A percentile compares a stretch with the other conserved stretches of the same genome.
These are phyloP conservation scores for Mycena rosella DNA, from an alignment of 768 basidiomycete species.

Conservation along the genomic window DNA sequence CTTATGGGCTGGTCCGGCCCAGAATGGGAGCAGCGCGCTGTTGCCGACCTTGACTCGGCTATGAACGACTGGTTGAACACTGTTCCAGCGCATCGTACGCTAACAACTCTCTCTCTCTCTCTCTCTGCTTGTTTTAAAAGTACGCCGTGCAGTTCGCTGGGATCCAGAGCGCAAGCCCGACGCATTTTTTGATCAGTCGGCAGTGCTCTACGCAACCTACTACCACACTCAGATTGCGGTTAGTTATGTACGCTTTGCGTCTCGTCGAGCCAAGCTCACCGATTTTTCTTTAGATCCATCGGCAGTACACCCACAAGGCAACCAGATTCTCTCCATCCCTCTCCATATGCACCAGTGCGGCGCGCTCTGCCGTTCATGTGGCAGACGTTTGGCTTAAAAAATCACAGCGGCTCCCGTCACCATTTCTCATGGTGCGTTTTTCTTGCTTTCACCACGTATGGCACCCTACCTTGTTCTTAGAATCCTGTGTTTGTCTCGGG, in stretches of 20 bases:
- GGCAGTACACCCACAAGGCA: slow-evolving; percentile 39
- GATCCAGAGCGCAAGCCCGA: slow-evolving; percentile 38
- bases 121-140: too few relatives aligned
- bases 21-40: slow-evolving; percentile 68
- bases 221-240: slow-evolving; percentile 59
- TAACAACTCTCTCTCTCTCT: too few relatives aligned
- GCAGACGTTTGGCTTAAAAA: neutral
- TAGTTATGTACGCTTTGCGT: too few relatives aligned
- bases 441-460: too few relatives aligned
- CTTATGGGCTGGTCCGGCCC: slow-evolving; percentile 57
- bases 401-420: neutral
- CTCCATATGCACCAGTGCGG: slow-evolving; percentile 14
- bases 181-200: slow-evolving; percentile 54
- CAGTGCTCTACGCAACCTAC: slow-evolving; percentile 53
- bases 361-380: neutral
- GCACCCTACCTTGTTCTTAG: neutral
- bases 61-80: slow-evolving; percentile 72
- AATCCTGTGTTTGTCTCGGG: slow-evolving; percentile 15
- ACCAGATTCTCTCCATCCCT: slow-evolving; percentile 19
- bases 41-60: slow-evolving; percentile 72
- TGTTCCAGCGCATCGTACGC: slow-evolving; percentile 68
- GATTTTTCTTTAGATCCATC: slow-evolving; percentile 22
- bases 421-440: neutral
- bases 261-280: too few relatives aligned
- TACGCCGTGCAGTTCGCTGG: slow-evolving; percentile 42